phyloP scores from a whole-genome alignment of 306 rosid species.

The Trichosanthes truncata region DNA sequence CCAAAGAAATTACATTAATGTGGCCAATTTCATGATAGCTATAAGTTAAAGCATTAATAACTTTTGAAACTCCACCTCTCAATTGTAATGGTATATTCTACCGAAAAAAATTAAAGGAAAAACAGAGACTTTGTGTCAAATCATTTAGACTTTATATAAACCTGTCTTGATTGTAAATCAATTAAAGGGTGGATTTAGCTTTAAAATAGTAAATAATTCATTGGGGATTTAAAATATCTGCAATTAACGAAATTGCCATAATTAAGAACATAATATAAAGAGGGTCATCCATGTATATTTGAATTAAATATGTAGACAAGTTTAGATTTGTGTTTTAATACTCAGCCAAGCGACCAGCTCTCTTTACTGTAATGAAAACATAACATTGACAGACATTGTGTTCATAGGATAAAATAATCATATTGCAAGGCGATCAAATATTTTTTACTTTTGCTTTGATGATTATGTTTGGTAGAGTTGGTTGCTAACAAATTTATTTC shows the following conservation, averaged over 20 bases:
- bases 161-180: background rate
- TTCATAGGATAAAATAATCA: background rate
- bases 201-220: background rate
- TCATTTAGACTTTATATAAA: too few relatives aligned
- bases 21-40: background rate
- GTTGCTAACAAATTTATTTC: background rate
- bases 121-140: background rate
- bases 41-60: background rate
- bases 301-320: background rate
- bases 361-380: background rate
- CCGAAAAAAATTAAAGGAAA: background rate
- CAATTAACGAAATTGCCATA: background rate
- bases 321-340: background rate
- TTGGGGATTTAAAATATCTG: background rate
- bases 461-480: slow-evolving; percentile 5
- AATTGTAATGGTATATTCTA: background rate
- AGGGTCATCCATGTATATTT: background rate
- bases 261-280: background rate
- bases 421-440: background rate
- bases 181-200: background rate
- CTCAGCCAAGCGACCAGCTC: background rate
- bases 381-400: background rate
- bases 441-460: background rate
- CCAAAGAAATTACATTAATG: background rate
- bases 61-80: background rate